Evolutionary conservation across 148 eudicot genomes (phyloP).

Genomic region (Simmondsia chinensis): DNA sequence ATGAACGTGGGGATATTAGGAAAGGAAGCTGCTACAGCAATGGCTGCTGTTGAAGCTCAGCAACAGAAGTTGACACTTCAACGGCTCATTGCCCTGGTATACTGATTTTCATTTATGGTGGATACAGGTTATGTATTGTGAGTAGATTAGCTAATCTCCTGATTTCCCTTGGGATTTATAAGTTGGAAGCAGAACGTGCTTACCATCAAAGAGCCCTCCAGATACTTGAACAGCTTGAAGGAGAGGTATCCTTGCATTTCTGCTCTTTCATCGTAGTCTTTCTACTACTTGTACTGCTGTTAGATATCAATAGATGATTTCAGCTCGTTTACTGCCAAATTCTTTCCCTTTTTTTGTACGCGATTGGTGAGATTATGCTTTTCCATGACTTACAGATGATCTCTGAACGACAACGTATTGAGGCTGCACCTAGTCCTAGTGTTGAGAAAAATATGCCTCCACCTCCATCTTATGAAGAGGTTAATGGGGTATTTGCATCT

Average conservation of each 20-base stretch:
- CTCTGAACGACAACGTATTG: constrained; percentile 85
- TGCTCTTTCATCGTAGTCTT: no score
- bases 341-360: no score
- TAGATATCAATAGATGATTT: no score
- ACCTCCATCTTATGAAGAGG: constrained; percentile 90
- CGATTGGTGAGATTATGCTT: no score
- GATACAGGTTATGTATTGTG: no score
- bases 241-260: no score
- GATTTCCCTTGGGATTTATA: constrained; percentile 2
- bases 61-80: constrained; percentile 92
- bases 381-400: no score
- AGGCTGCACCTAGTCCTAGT: constrained; percentile 78
- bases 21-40: constrained; percentile 94
- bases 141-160: constrained; percentile 6
- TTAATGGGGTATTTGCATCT: constrained; percentile 45
- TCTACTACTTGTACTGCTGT: no score
- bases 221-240: constrained; percentile 87
- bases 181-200: constrained; percentile 91
- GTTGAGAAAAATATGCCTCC: constrained; percentile 50
- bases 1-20: constrained; percentile 72
- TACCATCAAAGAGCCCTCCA: constrained; percentile 90
- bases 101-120: no score
- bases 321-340: no score
- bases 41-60: constrained; percentile 98
- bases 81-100: constrained; percentile 86